Percentiles rank a stretch among this genome's conserved stretches.
These are phyloP conservation scores for Medicago arabica DNA, from an alignment of 306 rosid species.

Conservation along the genomic window DNA sequence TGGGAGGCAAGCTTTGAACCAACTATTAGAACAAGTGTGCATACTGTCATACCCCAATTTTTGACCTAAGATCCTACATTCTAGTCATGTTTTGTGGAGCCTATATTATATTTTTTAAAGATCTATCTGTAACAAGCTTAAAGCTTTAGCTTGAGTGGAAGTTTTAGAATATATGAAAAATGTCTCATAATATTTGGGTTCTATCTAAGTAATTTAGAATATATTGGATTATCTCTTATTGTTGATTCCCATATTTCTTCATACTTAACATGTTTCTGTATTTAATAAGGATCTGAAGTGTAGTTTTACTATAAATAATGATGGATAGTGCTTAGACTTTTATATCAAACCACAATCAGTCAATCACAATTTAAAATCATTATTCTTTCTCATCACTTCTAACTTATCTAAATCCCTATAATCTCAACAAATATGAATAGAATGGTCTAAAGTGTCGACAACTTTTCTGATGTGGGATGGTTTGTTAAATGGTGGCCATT, in stretches of 20 bases:
- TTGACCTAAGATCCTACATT: too few species aligned
- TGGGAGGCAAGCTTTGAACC: too few species aligned
- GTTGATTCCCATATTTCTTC: neutral
- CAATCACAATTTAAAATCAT: neutral
- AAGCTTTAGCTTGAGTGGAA: too few species aligned
- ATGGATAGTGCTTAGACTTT: neutral
- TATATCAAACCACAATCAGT: neutral
- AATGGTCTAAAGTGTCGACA: constrained; percentile 1
- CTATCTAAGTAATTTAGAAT: neutral
- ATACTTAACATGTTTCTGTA: neutral
- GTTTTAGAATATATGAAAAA: constrained; percentile 3
- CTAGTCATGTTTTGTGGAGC: too few species aligned
- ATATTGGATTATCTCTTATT: neutral
- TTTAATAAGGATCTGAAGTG: constrained; percentile 2
- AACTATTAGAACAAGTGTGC: too few species aligned
- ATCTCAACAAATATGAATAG: neutral
- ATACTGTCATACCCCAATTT: too few species aligned
- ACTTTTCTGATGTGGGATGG: neutral
- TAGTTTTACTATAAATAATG: neutral
- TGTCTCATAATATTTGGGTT: constrained; percentile 1
- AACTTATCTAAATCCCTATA: neutral
- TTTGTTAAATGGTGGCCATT: constrained; percentile 9
- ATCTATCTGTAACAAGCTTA: too few species aligned
- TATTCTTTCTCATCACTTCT: neutral
- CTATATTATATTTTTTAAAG: too few species aligned